These are phyloP conservation scores for Ogataea trehalophila DNA, from an alignment of 805 yeast species.

Conservation along the genomic window DNA sequence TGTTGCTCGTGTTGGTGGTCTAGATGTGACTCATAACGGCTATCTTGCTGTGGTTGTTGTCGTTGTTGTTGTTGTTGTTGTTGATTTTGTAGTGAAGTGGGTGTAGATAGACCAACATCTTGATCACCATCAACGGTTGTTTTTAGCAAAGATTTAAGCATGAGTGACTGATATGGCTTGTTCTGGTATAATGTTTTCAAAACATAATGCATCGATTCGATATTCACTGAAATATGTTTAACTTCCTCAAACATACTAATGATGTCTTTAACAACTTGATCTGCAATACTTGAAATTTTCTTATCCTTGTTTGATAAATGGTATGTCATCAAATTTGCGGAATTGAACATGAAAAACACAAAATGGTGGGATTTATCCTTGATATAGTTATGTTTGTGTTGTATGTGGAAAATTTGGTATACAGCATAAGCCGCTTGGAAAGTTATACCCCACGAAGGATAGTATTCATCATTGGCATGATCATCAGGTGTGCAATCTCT, in stretches of 20 bases:
- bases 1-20: background rate
- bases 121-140: background rate
- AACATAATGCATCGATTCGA: conserved; percentile 10
- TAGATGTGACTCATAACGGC: background rate
- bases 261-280: conserved; percentile 28
- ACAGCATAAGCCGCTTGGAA: conserved; percentile 80
- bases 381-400: conserved; percentile 50
- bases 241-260: conserved; percentile 7
- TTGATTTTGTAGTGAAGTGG: background rate
- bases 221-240: conserved; percentile 1
- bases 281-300: conserved; percentile 35
- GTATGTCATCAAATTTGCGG: conserved; percentile 60
- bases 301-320: conserved; percentile 38
- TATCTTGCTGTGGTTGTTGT: background rate
- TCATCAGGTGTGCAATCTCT: no score
- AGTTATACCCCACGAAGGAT: conserved; percentile 77
- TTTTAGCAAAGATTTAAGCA: conserved; percentile 4
- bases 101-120: background rate
- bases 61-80: background rate
- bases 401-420: conserved; percentile 42
- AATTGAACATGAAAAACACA: conserved; percentile 23
- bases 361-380: conserved; percentile 32
- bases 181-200: conserved; percentile 7
- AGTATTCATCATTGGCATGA: conserved; percentile 33
- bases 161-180: conserved; percentile 13